Base-by-base conservation (phyloP, 305 asterid genomes). In the Fraxinus latifolia region DNA sequence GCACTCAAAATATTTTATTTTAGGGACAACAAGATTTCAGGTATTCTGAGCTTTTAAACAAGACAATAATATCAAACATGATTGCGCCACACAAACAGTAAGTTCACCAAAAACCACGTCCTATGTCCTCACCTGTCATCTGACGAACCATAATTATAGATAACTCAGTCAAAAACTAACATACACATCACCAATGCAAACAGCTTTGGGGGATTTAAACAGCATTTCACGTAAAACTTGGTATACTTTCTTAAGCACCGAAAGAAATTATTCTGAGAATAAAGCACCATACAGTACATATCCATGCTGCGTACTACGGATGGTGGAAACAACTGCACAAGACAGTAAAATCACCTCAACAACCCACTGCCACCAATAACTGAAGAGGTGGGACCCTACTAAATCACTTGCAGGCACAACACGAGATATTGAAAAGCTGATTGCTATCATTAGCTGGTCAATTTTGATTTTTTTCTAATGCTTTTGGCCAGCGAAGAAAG, bases 401-500 rank as follows among this genome's bases (percentile, higher is more conserved):
- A 53, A 34, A 77, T 78, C 73, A 74, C 4, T 70, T 62, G 81
- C 79, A 80, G 4, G 84, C 39, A 50, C 8, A 9, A 67, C 33
- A 11, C 7, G 68, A 25, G 58, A 80, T 60, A 74, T 25, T 14
- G 9, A 47, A 27, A 79, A 83, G 82, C 80, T 77, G 79, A 39
- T 27, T 21, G 44, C 82, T 76, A 62, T 53, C 74, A 39, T 78
- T 33, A 74, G 77, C 65, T 39, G 17, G 58, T 62, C 72, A 70
- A 74, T 32, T 74, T 44, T 74, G 34, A 19, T 80, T 44, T 50
- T 44, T 50, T 44, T 44, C 80, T 58, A 21, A 73, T 2, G 62
- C 15, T 80, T 62, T 21, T 80, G 60, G 34, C 84, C 77, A 60
- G 15, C 65, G 29, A 76, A 32, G 58, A 60, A 31, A 27, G 67